These are phyloP conservation scores for Echeveria elegans DNA, from an alignment of 164 flowering plant species.

Conservation along the genomic window DNA sequence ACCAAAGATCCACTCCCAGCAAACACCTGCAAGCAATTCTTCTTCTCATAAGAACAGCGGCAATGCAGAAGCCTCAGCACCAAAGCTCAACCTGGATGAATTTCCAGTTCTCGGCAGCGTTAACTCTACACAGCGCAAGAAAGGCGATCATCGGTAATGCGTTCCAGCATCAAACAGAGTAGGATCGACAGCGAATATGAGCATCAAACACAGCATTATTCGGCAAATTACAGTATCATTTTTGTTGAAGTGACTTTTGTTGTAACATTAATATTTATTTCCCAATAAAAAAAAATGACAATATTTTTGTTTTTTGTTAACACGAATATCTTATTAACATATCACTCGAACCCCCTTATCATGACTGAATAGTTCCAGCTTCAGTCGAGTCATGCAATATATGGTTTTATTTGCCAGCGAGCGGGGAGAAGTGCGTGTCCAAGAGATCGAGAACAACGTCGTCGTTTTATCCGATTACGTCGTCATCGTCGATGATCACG, in stretches of 20 bases:
- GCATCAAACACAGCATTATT: too few relatives aligned
- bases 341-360: too few relatives aligned
- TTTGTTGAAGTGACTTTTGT: too few relatives aligned
- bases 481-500: slow-evolving; percentile 39
- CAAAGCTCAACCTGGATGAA: slow-evolving; percentile 1
- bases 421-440: slow-evolving; percentile 55
- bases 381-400: slow-evolving; percentile 20
- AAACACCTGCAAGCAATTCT: neutral
- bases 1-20: neutral
- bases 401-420: slow-evolving; percentile 38
- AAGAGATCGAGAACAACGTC: slow-evolving; percentile 59
- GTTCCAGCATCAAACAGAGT: neutral
- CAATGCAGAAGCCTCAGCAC: neutral
- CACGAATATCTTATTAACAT: too few relatives aligned
- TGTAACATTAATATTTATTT: too few relatives aligned
- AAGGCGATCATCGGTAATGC: neutral
- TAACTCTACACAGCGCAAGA: neutral
- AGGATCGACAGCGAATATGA: too few relatives aligned
- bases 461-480: slow-evolving; percentile 60
- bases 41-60: neutral
- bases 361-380: too few relatives aligned
- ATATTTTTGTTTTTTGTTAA: too few relatives aligned
- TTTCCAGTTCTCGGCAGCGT: neutral
- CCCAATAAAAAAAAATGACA: too few relatives aligned
- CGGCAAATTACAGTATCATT: too few relatives aligned